A percentile compares a stretch with the other conserved stretches of the same genome.
Evolutionary conservation across 768 basidiomycete species (phyloP).

Genomic region (Agrocybe pediades): DNA sequence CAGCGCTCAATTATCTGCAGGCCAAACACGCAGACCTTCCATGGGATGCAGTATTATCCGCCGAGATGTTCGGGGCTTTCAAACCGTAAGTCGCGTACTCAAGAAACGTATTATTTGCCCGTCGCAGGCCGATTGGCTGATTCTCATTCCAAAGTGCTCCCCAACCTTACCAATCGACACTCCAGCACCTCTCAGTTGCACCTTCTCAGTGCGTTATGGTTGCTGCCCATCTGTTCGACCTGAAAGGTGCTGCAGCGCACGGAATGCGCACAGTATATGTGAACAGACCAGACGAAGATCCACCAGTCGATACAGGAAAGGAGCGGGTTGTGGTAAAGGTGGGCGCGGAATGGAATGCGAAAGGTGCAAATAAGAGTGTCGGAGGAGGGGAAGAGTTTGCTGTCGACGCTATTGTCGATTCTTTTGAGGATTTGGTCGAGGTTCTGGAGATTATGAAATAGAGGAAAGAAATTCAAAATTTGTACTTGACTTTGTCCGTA

Average conservation of each 20-base stretch:
- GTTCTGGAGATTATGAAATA: constrained; percentile 8
- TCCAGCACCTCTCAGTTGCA: constrained; percentile 48
- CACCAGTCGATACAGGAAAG: background rate
- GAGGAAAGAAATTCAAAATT: too few species aligned
- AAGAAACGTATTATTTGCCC: background rate
- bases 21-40: constrained; percentile 63
- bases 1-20: constrained; percentile 29
- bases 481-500: too few species aligned
- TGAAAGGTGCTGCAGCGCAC: constrained; percentile 48
- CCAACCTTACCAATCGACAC: constrained; percentile 50
- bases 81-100: constrained; percentile 66
- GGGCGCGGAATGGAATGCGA: too few species aligned
- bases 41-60: constrained; percentile 65
- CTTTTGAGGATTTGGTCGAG: constrained; percentile 50
- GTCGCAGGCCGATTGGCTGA: background rate
- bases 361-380: constrained; percentile 40
- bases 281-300: constrained; percentile 51
- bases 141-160: constrained; percentile 40
- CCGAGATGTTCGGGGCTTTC: constrained; percentile 60
- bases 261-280: constrained; percentile 67
- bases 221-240: constrained; percentile 61
- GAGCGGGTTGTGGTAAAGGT: background rate
- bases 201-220: constrained; percentile 63
- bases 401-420: constrained; percentile 50
- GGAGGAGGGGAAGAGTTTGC: constrained; percentile 67